These are phyloP conservation scores for Stachybotrys chartarum DNA, from an alignment of 2,329 filamentous ascomycete species.

Conservation along the genomic window DNA sequence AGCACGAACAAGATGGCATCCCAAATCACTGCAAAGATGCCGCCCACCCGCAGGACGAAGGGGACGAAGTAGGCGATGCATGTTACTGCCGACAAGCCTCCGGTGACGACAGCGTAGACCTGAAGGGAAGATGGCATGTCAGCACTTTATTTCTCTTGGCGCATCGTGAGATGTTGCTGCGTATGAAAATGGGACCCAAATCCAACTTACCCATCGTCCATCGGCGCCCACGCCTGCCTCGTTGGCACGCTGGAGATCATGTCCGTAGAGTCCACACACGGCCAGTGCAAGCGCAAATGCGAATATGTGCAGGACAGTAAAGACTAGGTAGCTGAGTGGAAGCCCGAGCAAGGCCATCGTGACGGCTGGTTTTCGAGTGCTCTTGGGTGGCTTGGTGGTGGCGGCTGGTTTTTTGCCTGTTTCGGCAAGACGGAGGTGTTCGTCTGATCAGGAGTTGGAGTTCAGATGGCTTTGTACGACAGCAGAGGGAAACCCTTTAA, in stretches of 20 bases:
- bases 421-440: too few species aligned
- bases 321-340: constrained; percentile 43
- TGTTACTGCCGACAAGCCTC: constrained; percentile 57
- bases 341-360: constrained; percentile 39
- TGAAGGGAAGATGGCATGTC: constrained; percentile 16
- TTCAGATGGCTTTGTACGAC: neutral
- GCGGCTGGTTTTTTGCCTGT: neutral
- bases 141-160: neutral
- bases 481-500: too few species aligned
- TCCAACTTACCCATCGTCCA: constrained; percentile 59
- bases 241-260: constrained; percentile 53
- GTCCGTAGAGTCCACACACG: constrained; percentile 72
- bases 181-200: neutral
- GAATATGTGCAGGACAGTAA: constrained; percentile 60
- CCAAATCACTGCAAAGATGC: constrained; percentile 53
- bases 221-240: constrained; percentile 44
- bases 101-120: constrained; percentile 68
- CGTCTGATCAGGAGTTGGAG: neutral
- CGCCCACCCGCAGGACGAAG: constrained; percentile 45
- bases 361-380: neutral
- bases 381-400: too few species aligned
- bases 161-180: neutral
- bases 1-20: constrained; percentile 67
- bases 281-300: constrained; percentile 72
- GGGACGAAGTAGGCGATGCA: constrained; percentile 59